Evolutionary conservation across 176 grass and related monocot genomes (phyloP).

Genomic region (Leersia perrieri): DNA sequence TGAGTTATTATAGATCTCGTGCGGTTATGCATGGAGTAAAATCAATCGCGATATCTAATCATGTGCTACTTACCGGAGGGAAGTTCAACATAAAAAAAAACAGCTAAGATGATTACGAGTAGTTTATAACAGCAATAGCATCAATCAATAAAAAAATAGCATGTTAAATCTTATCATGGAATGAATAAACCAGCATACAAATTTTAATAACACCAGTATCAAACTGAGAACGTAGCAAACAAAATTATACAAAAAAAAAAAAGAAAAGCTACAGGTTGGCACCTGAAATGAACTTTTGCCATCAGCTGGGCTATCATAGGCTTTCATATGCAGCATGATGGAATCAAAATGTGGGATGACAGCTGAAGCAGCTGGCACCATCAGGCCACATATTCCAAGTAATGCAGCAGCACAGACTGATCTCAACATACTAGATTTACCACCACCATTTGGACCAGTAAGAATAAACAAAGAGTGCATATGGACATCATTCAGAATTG

Average conservation of each 20-base stretch:
- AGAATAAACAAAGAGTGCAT: slow-evolving; percentile 84
- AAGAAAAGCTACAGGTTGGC: slow-evolving; percentile 24
- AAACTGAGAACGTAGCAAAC: background rate
- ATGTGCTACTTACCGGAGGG: background rate
- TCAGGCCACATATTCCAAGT: slow-evolving; percentile 95
- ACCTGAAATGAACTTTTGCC: slow-evolving; percentile 99
- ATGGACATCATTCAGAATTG: slow-evolving; percentile 76
- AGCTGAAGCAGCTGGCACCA: slow-evolving; percentile 88
- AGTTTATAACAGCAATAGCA: slow-evolving; percentile 6
- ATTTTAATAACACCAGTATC: background rate
- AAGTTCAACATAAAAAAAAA: background rate
- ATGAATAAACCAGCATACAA: background rate
- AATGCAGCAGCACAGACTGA: slow-evolving; percentile 89
- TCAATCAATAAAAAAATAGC: background rate
- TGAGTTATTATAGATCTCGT: background rate
- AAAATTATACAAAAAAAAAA: slow-evolving; percentile 13
- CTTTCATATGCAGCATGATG: slow-evolving; percentile 96
- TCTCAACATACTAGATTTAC: slow-evolving; percentile 92
- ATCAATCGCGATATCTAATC: background rate
- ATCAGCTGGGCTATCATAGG: slow-evolving; percentile 93
- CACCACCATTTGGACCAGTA: slow-evolving; percentile 97
- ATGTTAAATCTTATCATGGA: slow-evolving; percentile 15
- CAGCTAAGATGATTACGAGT: slow-evolving; percentile 6
- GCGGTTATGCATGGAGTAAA: background rate
- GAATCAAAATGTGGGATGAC: slow-evolving; percentile 79